Conservation (phyloP, 2,329 filamentous ascomycete genomes). For the Clonostachys sp. region DNA sequence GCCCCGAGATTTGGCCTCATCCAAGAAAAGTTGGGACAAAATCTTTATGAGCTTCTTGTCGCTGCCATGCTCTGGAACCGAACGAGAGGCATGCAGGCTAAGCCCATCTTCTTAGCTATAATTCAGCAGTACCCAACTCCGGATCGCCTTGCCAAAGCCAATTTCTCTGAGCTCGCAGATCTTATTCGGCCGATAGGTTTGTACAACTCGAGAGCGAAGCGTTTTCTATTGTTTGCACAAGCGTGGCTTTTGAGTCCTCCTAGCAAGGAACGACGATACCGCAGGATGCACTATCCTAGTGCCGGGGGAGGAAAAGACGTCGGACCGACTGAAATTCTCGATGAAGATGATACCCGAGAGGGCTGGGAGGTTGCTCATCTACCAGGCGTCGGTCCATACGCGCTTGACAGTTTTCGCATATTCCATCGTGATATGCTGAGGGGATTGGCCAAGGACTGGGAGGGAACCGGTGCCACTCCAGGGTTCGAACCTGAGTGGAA, state of each 20-base stretch:
- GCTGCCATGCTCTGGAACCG: constrained; percentile 4
- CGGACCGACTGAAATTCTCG: constrained; percentile 1
- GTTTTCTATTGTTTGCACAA: constrained; percentile 1
- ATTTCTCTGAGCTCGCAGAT: background rate
- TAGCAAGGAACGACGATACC: constrained; percentile 1
- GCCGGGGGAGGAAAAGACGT: constrained; percentile 1
- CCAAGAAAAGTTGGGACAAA: background rate
- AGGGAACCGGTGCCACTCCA: background rate
- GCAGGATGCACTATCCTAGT: constrained; percentile 1
- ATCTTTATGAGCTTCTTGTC: constrained; percentile 2
- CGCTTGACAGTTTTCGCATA: constrained; percentile 3
- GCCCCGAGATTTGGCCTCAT: constrained; percentile 1
- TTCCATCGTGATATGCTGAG: constrained; percentile 3
- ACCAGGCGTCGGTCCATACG: constrained; percentile 2
- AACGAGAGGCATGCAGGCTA: constrained; percentile 3
- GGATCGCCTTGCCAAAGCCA: background rate
- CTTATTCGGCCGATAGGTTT: constrained; percentile 1
- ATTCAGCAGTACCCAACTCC: constrained; percentile 1
- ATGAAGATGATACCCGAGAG: background rate
- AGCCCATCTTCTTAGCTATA: constrained; percentile 1
- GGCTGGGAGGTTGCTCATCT: constrained; percentile 4
- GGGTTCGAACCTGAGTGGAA: constrained; percentile 4
- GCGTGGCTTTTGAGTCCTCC: background rate
- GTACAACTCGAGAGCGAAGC: constrained; percentile 1
- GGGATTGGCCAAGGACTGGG: constrained; percentile 2